Evolutionary conservation across 768 basidiomycete species (phyloP).

Genomic region (Imleria badia): DNA sequence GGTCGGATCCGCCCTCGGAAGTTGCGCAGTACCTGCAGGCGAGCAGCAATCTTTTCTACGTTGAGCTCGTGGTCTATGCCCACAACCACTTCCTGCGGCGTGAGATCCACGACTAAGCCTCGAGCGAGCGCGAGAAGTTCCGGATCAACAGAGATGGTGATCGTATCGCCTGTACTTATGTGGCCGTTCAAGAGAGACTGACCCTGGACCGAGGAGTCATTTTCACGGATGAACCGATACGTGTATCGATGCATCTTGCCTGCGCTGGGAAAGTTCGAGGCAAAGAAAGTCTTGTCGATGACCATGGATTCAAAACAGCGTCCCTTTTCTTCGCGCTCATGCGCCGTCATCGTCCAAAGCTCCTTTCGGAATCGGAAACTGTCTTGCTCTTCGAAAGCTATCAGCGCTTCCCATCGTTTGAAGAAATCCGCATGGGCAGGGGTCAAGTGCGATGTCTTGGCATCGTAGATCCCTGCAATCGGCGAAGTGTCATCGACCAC

Average conservation of each 20-base stretch:
- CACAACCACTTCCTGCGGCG: constrained; percentile 60
- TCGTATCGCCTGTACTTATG: constrained; percentile 75
- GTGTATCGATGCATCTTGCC: constrained; percentile 76
- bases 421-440: constrained; percentile 72
- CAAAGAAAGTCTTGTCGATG: constrained; percentile 46
- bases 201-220: constrained; percentile 3
- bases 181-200: constrained; percentile 68
- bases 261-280: constrained; percentile 22
- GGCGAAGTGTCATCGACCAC: constrained; percentile 52
- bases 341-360: constrained; percentile 87
- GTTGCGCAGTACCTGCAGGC: constrained; percentile 28
- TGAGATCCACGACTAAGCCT: constrained; percentile 79
- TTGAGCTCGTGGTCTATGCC: constrained; percentile 84
- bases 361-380: constrained; percentile 82
- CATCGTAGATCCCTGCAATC: constrained; percentile 66
- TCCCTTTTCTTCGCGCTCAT: constrained; percentile 76
- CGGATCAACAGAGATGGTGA: constrained; percentile 87
- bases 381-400: constrained; percentile 87
- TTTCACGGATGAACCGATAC: constrained; percentile 63
- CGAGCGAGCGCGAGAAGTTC: constrained; percentile 79
- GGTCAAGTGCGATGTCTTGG: constrained; percentile 82
- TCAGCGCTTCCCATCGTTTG: constrained; percentile 83
- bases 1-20: constrained; percentile 11
- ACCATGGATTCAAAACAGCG: constrained; percentile 85
- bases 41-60: constrained; percentile 44